Base-by-base conservation (phyloP, 805 yeast genomes). In the Monosporozyma yasuniensis region DNA sequence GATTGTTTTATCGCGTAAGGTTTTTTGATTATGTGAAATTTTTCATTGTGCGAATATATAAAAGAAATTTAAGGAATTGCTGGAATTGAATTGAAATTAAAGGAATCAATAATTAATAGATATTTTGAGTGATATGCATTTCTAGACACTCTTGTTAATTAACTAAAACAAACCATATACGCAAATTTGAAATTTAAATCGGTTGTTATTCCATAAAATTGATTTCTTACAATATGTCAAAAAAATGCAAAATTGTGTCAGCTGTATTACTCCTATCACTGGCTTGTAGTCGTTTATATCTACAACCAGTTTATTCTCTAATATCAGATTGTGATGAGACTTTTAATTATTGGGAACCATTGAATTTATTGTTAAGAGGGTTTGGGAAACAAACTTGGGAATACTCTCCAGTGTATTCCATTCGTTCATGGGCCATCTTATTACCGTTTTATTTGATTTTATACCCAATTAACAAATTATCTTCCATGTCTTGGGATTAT, bases 381-480 rank as follows among this genome's bases (percentile, higher is more conserved):
- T 87, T 88, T 64, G 98, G 97, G 1, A 85, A 89, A 58, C 89
- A 89, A 65, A 90, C 97, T 0, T 90, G 97, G 97, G 97, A 90
- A 62, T 91, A 90, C 64, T 87, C 96, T 0, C 96, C 97, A 0
- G 84, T 76, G 48, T 87, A 78, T 60, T 87, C 96, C 16, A 87
- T 90, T 49, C 70, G 98, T 55, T 87, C 96, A 2, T 91, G 93
- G 81, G 75, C 85, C 2, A 89, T 84, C 57, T 68, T 90, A 25
- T 53, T 80, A 6, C 86, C 76, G 1, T 61, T 64, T 43, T 66
- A 63, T 44, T 52, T 61, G 10, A 19, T 63, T 2, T 38, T 64
- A 9, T 55, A 57, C 37, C 64, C 55, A n/a, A 30, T 53, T 56
- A 65, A 52, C 12, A 60, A 44, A 42, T 51, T 44, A 21, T 72